Base-by-base conservation (phyloP, 2,329 filamentous ascomycete genomes). In the Verticillium tricorpus region DNA sequence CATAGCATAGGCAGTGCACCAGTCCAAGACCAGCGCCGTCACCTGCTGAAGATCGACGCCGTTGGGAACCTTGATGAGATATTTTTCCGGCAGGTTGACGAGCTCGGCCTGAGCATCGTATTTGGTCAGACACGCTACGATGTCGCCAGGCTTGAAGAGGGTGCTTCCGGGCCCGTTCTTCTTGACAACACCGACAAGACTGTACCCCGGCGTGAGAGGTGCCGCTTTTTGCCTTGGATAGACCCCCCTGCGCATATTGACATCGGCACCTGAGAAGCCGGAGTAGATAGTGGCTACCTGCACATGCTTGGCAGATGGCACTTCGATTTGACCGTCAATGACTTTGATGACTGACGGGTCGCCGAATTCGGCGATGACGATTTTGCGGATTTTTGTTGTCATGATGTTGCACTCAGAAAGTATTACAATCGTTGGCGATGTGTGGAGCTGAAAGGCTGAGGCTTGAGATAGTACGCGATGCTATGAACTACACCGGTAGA, bases 161-260 rank as follows among this genome's bases (percentile, higher is more conserved):
- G 64, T 62, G 57, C 69, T 68, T n/a, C 69, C 70, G n/a, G 69
- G 56, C 2, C 79, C 80, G 62, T 73, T 74, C 15, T 66, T 61
- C 59, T 67, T 69, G 52, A 82, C 76, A 11, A 70, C 73, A n/a
- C 81, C 80, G 62, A 79, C 72, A 34, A 80, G 74, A 65, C 72
- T 77, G 70, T 83, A 83, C 55, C 81, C 80, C 0, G 80, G 79
- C 0, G 78, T 82, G 2, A 83, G 67, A 1, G 80, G 80, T 0
- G 80, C 75, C 11, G 72, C 69, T 57, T 67, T 75, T 65, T 81
- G 78, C 61, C 78, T 66, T 1, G 78, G 79, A 62, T 82, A 82
- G n/a, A 62, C 65, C 60, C 80, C 80, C 19, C 74, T 68, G 17
- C 80, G 76, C 80, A 82, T 82, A 62, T 77, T 76, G 67, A 81